Evolutionary conservation across 2,329 filamentous ascomycete species (phyloP).

Genomic region (Zymoseptoria pseudotritici): DNA sequence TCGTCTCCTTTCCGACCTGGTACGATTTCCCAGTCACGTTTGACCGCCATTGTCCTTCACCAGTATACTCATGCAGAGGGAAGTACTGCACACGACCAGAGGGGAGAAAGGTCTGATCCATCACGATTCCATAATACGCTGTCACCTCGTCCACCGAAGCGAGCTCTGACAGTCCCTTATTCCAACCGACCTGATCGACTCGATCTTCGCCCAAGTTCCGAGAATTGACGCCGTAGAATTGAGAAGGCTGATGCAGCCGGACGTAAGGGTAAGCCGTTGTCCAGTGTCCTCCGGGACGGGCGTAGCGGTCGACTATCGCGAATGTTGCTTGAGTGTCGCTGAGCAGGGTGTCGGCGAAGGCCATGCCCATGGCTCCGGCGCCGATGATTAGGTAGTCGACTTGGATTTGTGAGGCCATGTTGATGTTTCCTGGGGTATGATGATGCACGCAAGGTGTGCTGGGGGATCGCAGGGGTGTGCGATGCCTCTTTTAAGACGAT

Average conservation of each 20-base stretch:
- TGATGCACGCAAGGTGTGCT: no score
- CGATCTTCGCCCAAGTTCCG: constrained; percentile 6
- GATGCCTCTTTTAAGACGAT: no score
- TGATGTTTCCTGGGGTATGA: background rate
- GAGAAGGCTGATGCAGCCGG: constrained; percentile 16
- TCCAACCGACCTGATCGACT: constrained; percentile 15
- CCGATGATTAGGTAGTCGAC: constrained; percentile 16
- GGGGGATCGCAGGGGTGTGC: no score
- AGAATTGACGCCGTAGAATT: constrained; percentile 18
- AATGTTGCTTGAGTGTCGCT: constrained; percentile 2
- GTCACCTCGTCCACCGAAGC: constrained; percentile 11
- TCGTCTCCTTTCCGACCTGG: constrained; percentile 3
- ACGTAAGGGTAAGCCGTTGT: constrained; percentile 16
- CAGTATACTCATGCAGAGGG: constrained; percentile 12
- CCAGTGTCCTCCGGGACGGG: constrained; percentile 18
- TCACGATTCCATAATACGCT: constrained; percentile 13
- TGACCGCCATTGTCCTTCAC: constrained; percentile 8
- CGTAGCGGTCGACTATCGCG: constrained; percentile 10
- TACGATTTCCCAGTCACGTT: constrained; percentile 8
- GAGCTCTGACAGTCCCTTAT: constrained; percentile 15
- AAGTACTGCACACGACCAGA: constrained; percentile 15
- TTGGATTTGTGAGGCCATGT: background rate
- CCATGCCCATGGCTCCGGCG: constrained; percentile 18
- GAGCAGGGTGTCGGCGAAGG: constrained; percentile 15
- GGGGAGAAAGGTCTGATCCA: constrained; percentile 13